Conservation (phyloP, 805 yeast species). For the Maudiozyma barnettii region DNA sequence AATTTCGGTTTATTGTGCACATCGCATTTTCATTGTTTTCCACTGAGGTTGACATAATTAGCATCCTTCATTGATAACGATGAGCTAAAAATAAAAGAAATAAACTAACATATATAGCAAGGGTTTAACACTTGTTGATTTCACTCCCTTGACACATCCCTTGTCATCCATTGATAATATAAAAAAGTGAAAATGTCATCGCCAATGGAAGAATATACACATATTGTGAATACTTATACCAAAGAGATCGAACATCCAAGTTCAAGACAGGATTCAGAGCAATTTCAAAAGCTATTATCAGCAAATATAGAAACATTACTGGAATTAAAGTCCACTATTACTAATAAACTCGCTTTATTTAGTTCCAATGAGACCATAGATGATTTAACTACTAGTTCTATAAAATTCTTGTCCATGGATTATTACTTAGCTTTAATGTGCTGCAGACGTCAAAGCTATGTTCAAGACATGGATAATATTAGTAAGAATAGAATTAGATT, state of each 20-base stretch:
- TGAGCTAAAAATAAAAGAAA: too few species aligned
- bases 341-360: slow-evolving; percentile 45
- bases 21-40: too few species aligned
- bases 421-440: slow-evolving; percentile 43
- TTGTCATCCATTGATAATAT: too few species aligned
- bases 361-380: slow-evolving; percentile 62
- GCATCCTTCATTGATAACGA: too few species aligned
- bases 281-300: slow-evolving; percentile 33
- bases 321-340: slow-evolving; percentile 36
- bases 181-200: slow-evolving; percentile 9
- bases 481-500: slow-evolving; percentile 21
- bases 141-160: too few species aligned
- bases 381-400: slow-evolving; percentile 55
- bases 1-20: too few species aligned
- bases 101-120: too few species aligned
- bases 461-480: slow-evolving; percentile 6
- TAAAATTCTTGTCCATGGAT: slow-evolving; percentile 51
- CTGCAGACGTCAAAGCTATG: slow-evolving; percentile 22
- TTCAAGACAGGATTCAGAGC: slow-evolving; percentile 34
- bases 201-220: slow-evolving; percentile 13
- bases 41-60: too few species aligned
- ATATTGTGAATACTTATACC: slow-evolving; percentile 12
- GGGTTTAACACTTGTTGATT: too few species aligned
- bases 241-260: slow-evolving; percentile 16
- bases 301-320: slow-evolving; percentile 34